A percentile compares a stretch with the other conserved stretches of the same genome.
Evolutionary conservation across 1,139 yeast genomes (phyloP).

Genomic region (Kodamaea anthophila): DNA sequence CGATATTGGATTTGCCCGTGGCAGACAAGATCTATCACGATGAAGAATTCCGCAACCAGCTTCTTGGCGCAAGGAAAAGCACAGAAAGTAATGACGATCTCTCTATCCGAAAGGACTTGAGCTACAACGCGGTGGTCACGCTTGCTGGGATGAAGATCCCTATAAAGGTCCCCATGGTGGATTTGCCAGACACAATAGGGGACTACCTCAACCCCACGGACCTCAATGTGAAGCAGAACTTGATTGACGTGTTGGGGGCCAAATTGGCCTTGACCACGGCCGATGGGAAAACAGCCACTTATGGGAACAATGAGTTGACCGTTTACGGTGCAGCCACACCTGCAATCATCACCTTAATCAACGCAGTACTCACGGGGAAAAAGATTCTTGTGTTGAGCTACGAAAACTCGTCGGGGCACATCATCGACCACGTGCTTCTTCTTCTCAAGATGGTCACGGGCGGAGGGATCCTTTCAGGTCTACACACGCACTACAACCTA

Average conservation of each 20-base stretch:
- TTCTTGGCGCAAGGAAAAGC: constrained; percentile 34
- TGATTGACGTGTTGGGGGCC: constrained; percentile 33
- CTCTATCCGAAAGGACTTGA: constrained; percentile 39
- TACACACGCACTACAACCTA: constrained; percentile 40
- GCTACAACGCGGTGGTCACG: constrained; percentile 34
- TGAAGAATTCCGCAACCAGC: constrained; percentile 31
- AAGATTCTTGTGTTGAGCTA: constrained; percentile 50
- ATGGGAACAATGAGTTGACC: constrained; percentile 35
- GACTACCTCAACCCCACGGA: constrained; percentile 46
- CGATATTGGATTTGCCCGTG: constrained; percentile 42
- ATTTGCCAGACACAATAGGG: constrained; percentile 37
- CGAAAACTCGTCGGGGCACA: constrained; percentile 49
- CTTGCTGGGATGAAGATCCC: constrained; percentile 41
- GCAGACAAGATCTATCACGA: constrained; percentile 40
- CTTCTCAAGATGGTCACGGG: constrained; percentile 51
- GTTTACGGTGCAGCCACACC: constrained; percentile 57
- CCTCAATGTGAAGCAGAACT: constrained; percentile 37
- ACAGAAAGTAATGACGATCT: constrained; percentile 24
- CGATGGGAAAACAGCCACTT: constrained; percentile 4
- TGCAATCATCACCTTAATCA: constrained; percentile 48
- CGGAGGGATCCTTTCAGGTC: constrained; percentile 52
- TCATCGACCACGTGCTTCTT: constrained; percentile 50
- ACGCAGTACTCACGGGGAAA: constrained; percentile 55
- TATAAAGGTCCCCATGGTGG: constrained; percentile 36
- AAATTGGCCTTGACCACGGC: constrained; percentile 23